Evolutionary conservation across 2,329 filamentous ascomycete genomes (phyloP).

Genomic region (Diaporthe humulicola): DNA sequence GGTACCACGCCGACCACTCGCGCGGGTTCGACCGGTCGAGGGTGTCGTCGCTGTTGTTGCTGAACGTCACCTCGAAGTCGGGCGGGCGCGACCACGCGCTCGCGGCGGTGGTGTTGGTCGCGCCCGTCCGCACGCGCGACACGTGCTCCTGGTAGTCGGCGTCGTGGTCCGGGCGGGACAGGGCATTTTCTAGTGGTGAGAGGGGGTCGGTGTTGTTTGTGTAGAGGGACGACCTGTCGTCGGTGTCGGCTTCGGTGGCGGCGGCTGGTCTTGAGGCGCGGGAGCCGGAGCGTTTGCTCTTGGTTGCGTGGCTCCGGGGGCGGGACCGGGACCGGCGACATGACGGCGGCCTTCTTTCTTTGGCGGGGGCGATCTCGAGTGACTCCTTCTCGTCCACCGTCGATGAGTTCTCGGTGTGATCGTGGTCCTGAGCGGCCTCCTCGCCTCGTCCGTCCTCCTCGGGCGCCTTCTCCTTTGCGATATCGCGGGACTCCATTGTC

Average conservation of each 20-base stretch:
- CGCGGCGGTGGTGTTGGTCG: constrained; percentile 50
- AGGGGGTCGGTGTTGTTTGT: constrained; percentile 37
- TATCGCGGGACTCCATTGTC: constrained; percentile 12
- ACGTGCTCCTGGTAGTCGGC: constrained; percentile 45
- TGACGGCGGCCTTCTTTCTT: not conserved
- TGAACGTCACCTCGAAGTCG: constrained; percentile 78
- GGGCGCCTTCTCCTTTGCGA: constrained; percentile 6
- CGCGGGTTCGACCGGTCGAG: constrained; percentile 72
- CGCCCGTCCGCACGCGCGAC: constrained; percentile 51
- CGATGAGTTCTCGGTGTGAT: constrained; percentile 30
- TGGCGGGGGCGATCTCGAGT: not conserved
- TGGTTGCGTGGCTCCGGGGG: constrained; percentile 6
- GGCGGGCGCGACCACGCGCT: constrained; percentile 57
- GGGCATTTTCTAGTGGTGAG: constrained; percentile 36
- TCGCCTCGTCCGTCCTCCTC: not conserved
- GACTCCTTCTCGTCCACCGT: constrained; percentile 32
- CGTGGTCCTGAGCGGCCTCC: constrained; percentile 6
- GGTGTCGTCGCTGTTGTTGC: constrained; percentile 61
- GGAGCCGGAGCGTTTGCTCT: constrained; percentile 8
- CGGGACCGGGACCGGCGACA: constrained; percentile 9
- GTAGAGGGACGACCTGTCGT: constrained; percentile 25
- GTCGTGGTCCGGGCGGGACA: constrained; percentile 30
- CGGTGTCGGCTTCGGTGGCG: not conserved
- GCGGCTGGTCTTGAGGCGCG: constrained; percentile 2
- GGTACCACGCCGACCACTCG: constrained; percentile 72